phyloP scores from a whole-genome alignment of 169 alveolate species.

The Plasmodium knowlesi region DNA sequence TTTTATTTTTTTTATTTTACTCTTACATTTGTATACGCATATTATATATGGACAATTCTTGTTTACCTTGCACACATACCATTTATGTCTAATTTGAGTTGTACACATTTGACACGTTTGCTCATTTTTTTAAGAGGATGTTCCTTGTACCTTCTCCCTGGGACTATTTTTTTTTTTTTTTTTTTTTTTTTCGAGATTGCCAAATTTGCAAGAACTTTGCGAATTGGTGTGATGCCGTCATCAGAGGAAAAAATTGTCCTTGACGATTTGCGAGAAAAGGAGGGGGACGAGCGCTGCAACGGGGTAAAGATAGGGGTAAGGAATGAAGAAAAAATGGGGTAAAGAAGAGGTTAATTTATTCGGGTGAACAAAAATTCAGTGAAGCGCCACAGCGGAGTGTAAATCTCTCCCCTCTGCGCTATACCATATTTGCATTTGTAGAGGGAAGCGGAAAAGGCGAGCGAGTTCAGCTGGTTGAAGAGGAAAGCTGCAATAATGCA shows the following conservation, averaged over 20 bases:
- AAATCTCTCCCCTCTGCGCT: background rate
- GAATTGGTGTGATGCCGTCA: background rate
- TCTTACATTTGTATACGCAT: background rate
- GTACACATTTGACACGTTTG: background rate
- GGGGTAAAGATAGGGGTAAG: background rate
- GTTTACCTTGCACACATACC: background rate
- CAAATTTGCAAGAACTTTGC: background rate
- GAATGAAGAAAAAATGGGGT: background rate
- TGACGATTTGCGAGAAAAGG: constrained; percentile 47
- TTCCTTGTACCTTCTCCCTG: background rate
- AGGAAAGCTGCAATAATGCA: background rate
- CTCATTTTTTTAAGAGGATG: background rate
- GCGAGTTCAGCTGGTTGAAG: constrained; percentile 31
- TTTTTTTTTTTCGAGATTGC: background rate
- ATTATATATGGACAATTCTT: background rate
- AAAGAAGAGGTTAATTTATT: background rate
- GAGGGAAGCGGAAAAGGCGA: constrained; percentile 20
- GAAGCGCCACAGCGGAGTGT: background rate
- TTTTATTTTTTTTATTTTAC: background rate
- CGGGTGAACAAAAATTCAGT: background rate
- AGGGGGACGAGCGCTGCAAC: constrained; percentile 42
- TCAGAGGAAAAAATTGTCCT: constrained; percentile 64
- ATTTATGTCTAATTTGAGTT: constrained; percentile 18
- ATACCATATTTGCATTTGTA: constrained; percentile 74
- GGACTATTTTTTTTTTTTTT: constrained; percentile 16